phyloP scores from a whole-genome alignment of 169 alveolate genomes.

The Cyclospora cayetanensis region DNA sequence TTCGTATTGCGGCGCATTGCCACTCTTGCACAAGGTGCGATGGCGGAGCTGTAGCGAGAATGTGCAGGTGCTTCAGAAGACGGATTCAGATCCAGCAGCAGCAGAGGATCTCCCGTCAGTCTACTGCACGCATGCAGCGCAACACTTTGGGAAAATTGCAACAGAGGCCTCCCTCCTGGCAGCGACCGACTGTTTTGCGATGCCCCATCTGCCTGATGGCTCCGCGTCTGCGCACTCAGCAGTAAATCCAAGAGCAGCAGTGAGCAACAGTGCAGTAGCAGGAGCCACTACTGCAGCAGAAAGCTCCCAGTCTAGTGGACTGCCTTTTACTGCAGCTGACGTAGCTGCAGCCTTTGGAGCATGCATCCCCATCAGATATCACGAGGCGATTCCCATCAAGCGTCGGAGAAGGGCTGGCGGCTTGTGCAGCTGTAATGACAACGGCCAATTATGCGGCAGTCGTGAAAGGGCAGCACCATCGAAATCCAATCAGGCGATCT shows the following conservation, averaged over 20 bases:
- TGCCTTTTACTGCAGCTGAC: conserved; percentile 25
- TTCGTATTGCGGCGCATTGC: conserved; percentile 2
- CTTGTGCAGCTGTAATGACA: conserved; percentile 14
- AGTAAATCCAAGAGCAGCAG: conserved; percentile 1
- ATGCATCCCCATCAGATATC: conserved; percentile 16
- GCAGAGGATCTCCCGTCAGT: neutral
- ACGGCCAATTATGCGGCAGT: too few species aligned
- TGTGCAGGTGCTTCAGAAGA: neutral
- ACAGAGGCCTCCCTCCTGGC: conserved; percentile 26
- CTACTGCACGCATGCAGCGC: conserved; percentile 52
- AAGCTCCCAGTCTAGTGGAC: neutral
- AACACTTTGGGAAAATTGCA: neutral
- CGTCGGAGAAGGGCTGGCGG: neutral
- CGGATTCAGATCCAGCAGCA: conserved; percentile 3
- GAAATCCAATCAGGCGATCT: too few species aligned
- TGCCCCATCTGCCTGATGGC: neutral
- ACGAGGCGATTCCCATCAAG: neutral
- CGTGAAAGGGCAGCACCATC: conserved; percentile 28
- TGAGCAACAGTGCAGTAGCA: neutral
- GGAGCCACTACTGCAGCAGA: conserved; percentile 39
- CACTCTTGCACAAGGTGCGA: neutral
- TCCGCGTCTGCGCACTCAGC: neutral
- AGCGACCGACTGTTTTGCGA: conserved; percentile 12
- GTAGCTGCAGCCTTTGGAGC: conserved; percentile 29
- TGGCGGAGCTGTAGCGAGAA: neutral